Evolutionary conservation across 148 eudicot genomes (phyloP), one percentile per base, ranked within the genome.

Genomic region (Camellia lanceoleosa): DNA sequence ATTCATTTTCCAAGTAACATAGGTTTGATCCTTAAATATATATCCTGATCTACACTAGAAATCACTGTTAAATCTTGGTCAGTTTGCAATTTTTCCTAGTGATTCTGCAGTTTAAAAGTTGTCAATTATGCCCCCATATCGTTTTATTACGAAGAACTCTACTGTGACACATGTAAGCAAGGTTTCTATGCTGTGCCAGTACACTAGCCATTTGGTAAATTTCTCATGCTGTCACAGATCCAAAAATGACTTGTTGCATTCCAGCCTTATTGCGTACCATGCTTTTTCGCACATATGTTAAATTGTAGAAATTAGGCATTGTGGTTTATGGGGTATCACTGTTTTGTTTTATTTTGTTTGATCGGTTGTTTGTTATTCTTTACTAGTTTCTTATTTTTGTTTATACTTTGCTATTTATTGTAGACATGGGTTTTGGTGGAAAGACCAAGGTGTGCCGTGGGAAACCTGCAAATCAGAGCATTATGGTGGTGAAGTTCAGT

Each of bases 401-500:
- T 61, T 73, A 1, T 62, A 15, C 64, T 5, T 10, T 20, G 38
- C 30, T 44, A n/a, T 49, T 8, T 20, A 5, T 73, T 82, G 77
- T 85, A 89, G 92, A 76, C 63, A 82, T 82, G 87, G 91, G 91
- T 18, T 87, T 88, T 71, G 82, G 67, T 69, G 90, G 80, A 60
- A 87, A 83, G 86, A 64, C 78, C 79, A 84, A 83, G 79, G 68
- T 88, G 6, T 80, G 84, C 81, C 80, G 49, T 44, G 92, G 91
- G 44, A 86, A 84, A 76, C 84, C 91, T 79, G 91, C 84, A 58
- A 87, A 78, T 54, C 86, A 85, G 55, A 83, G 86, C 47, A 77
- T 81, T 20, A 78, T 84, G 82, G 73, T 87, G 80, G 91, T 87
- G 76, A 84, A 84, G 80, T 89, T 89, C 75, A 86, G 38, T 10